These are phyloP conservation scores for Monilinia polystroma DNA, from an alignment of 2,329 filamentous ascomycete species.

Conservation along the genomic window DNA sequence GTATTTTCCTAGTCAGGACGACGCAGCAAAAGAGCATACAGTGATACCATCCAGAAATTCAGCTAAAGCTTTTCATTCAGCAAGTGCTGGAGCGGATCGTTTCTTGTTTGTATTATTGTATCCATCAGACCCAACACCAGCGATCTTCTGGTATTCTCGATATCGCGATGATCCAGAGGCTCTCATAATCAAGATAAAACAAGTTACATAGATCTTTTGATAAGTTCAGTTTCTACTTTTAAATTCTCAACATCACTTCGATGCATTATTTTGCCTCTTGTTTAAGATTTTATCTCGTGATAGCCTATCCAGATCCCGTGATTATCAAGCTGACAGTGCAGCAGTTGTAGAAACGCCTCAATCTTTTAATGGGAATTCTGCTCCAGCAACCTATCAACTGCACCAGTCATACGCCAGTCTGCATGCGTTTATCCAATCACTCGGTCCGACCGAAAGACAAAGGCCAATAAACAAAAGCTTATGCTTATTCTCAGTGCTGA, in stretches of 20 bases:
- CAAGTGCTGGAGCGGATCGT: neutral
- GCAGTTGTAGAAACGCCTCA: neutral
- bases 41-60: neutral
- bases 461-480: neutral
- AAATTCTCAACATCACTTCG: neutral
- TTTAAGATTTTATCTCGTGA: neutral
- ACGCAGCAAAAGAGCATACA: neutral
- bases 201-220: neutral
- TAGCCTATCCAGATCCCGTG: constrained; percentile 1
- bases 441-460: neutral
- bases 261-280: neutral
- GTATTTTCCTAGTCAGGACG: neutral
- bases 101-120: neutral
- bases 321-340: neutral
- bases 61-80: neutral
- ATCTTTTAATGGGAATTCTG: neutral
- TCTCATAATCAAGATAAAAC: no score
- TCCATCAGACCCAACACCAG: neutral
- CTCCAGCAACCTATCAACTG: neutral
- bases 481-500: neutral
- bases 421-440: neutral
- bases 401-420: neutral
- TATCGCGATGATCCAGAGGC: no score
- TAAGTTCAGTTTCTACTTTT: no score
- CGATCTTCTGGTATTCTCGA: neutral